Evolutionary conservation across 345 rosid genomes (phyloP), one percentile per base, ranked within the genome.

Genomic region (Arabis alpina): DNA sequence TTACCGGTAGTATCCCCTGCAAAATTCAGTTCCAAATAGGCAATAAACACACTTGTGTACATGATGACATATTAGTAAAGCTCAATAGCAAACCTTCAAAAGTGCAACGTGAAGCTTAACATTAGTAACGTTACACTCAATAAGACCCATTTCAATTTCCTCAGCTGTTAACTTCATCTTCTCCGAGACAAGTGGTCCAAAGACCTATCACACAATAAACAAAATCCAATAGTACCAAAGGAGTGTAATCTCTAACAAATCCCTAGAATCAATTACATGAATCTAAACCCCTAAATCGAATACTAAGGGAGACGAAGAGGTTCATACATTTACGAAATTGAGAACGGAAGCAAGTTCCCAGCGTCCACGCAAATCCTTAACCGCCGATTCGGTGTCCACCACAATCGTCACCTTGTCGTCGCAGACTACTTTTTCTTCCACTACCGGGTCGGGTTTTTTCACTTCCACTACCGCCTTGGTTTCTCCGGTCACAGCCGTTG

Each of bases 341-440:
- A 93, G 89, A 76, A 88, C 92, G 10, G 92, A 90, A 28, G 98
- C 98, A 27, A 93, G 90, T 70, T 93, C 97, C 98, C 98, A 93
- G 48, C 86, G 82, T 51, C 81, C 79, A 42, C 98, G 97, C 61
- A 93, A 75, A 76, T 62, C 54, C 19, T 72, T 70, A 36, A 88
- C 86, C 56, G 82, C 84, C 7, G 76, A 51, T 6, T 81, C 69
- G 5, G 59, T n/a, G 40, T 80, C 83, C 50, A 51, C 24, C 3
- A 48, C 27, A 61, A 47, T 40, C 15, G 62, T 69, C 10, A 70
- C 44, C 79, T 71, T 78, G 5, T 68, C 66, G 11, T 69, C 56
- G 11, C 66, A 37, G 59, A 4, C 9, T 61, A 60, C 61, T 30
- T 70, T 60, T 37, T 74, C 54, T 49, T 36, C 39, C 25, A 34